Evolutionary conservation across 129 eudicot species (phyloP), one percentile per base, ranked within the genome.

Genomic region (Chrysanthemum makinoi): DNA sequence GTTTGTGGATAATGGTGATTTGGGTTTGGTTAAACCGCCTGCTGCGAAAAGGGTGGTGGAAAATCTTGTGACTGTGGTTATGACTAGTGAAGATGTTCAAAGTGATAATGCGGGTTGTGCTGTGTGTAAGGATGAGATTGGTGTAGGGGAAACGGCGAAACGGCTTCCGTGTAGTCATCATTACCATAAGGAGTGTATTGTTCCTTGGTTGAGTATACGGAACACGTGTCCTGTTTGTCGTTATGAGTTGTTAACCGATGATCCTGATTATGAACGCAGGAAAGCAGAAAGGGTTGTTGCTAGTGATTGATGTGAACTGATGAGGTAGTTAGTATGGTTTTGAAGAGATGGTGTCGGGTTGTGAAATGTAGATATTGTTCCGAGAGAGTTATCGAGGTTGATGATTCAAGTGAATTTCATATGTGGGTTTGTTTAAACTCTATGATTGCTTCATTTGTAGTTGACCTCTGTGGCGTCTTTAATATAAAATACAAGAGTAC

Each of bases 161-260:
- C 83, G 72, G 62, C 79, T 89, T 39, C 88, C 92, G 8, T 86
- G 96, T 78, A 20, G 70, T 13, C 96, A 89, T 67, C 72, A 66
- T 19, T 89, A 84, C 75, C 89, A 86, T 62, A 76, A 72, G 9
- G 96, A 89, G 67, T 89, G 92, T 63, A 89, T 89, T 67, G 35
- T 86, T 59, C 88, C 96, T 2, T 89, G 96, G 96, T 53, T 89
- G 24, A 55, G 81, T 16, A 86, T 86, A 33, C 57, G 86, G 79
- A 89, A 89, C 49, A 86, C 96, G 4, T 86, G 96, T 62, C 96
- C 91, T 59, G 91, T 89, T 71, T 89, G 96, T 86, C 83, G 92
- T 17, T 75, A 74, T 75, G 92, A 89, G 77, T 66, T 84, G 74
- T 89, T 85, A 10, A 86, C 96, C 0, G 92, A 86, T 72, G 92